Evolutionary conservation across 805 yeast species (phyloP).

Genomic region (Maudiozyma bulderi): DNA sequence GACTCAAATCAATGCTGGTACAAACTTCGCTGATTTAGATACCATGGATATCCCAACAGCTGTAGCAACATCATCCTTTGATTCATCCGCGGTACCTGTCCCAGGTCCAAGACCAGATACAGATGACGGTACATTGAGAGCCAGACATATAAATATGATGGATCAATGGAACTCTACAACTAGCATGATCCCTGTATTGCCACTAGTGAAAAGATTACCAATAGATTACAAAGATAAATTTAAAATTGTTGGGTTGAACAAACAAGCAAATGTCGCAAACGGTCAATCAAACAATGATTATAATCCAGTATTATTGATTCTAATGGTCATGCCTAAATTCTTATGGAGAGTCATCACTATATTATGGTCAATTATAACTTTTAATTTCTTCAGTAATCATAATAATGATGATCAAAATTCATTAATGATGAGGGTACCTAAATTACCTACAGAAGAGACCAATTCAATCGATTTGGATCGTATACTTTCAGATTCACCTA

Average conservation of each 20-base stretch:
- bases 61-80: background rate
- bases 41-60: constrained; percentile 3
- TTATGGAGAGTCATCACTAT: constrained; percentile 15
- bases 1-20: constrained; percentile 3
- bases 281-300: background rate
- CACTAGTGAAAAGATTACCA: constrained; percentile 29
- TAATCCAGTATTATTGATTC: constrained; percentile 38
- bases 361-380: constrained; percentile 4
- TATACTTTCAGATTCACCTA: background rate
- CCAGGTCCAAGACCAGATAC: background rate
- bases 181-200: constrained; percentile 13
- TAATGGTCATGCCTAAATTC: constrained; percentile 48
- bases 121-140: background rate
- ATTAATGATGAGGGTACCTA: constrained; percentile 14
- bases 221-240: constrained; percentile 19
- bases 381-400: background rate
- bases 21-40: constrained; percentile 2
- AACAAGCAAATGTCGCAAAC: background rate
- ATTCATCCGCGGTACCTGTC: background rate
- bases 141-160: background rate
- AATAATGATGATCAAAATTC: constrained; percentile 2
- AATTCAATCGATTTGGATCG: constrained; percentile 7
- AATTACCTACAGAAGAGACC: constrained; percentile 11
- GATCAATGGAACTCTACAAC: background rate
- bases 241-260: constrained; percentile 18